Base-by-base conservation (phyloP, 352 stramenopile genomes). In the Halophytophthora batemanensis region DNA sequence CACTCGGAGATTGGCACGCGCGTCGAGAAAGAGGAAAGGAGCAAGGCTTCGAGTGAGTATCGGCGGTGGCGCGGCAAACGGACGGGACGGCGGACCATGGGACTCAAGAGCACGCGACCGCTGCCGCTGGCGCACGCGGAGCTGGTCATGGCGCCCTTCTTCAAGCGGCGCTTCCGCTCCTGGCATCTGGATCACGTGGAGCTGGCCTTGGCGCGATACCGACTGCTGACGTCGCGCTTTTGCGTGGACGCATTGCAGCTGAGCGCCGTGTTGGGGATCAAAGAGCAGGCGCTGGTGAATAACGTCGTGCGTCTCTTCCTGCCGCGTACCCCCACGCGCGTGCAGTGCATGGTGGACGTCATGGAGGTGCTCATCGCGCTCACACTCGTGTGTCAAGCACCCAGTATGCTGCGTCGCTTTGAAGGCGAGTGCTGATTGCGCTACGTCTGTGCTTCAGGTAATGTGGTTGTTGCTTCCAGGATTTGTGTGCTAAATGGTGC, bases 341-440 rank as follows among this genome's bases (percentile, higher is more conserved):
- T 79, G 29, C 71, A 82, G 60, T 82, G 69, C 52, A 84, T 83
- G 76, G 69, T 90, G 22, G 79, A 90, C 53, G 57, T 54, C n/a
- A 82, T 83, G 63, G 76, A 90, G 51, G 65, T 90, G 13, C 61
- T 87, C 22, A 66, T 87, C 28, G 71, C 74, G 19, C 43, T 90
- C 12, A 61, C 72, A 10, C 69, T 90, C 40, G 74, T 87, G 11
- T 87, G 74, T 28, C 79, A 90, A 45, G 74, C 76, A 15, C 62
- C 71, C 1, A 69, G 48, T 23, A 86, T 84, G 74, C 60, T 67
- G 19, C 62, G 61, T n/a, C 77, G 77, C 31, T 86, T 86, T 42
- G 66, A 87, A 64, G 45, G 72, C 78, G 31, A 6, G 56, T 61
- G 50, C 18, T 19, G 33, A 34, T 40, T 50, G 25, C 21, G 11